A percentile compares a stretch with the other conserved stretches of the same genome.
phyloP scores from a whole-genome alignment of 768 basidiomycete species.

The Leucogyrophana mollusca region DNA sequence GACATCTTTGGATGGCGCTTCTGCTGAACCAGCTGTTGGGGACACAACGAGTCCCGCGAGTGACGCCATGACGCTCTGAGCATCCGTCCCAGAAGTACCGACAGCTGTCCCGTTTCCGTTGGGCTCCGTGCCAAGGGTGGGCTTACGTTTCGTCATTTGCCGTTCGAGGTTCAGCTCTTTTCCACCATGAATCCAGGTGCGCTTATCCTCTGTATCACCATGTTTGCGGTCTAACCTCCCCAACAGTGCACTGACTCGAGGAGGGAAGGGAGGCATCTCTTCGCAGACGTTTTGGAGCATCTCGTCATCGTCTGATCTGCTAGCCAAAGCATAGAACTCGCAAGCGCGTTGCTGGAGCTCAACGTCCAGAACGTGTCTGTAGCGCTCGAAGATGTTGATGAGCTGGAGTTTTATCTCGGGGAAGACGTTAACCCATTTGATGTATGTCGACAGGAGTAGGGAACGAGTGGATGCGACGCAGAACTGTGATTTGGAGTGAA shows the following conservation, averaged over 20 bases:
- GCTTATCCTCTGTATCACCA: constrained; percentile 90
- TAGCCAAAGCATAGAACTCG: constrained; percentile 91
- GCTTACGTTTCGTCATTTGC: constrained; percentile 56
- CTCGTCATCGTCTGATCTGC: constrained; percentile 85
- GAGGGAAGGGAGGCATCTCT: constrained; percentile 98
- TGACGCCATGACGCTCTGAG: constrained; percentile 65
- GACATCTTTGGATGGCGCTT: constrained; percentile 10
- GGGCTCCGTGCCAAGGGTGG: constrained; percentile 30
- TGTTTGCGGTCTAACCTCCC: constrained; percentile 87
- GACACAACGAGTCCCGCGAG: constrained; percentile 82
- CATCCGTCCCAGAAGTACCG: constrained; percentile 31
- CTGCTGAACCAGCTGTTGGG: constrained; percentile 19
- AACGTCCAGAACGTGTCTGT: constrained; percentile 94
- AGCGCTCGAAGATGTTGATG: constrained; percentile 92
- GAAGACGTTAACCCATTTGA: constrained; percentile 99
- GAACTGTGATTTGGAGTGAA: constrained; percentile 94
- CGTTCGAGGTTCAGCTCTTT: constrained; percentile 87
- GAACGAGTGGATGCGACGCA: constrained; percentile 91
- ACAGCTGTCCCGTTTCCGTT: constrained; percentile 35
- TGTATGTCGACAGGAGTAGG: constrained; percentile 92
- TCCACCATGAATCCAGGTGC: constrained; percentile 95
- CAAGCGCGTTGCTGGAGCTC: constrained; percentile 98
- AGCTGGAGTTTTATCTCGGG: constrained; percentile 97
- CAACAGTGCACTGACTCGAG: constrained; percentile 87
- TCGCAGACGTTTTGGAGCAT: constrained; percentile 93